Base-by-base conservation (phyloP, 805 yeast species). In the Candida golubevii region DNA sequence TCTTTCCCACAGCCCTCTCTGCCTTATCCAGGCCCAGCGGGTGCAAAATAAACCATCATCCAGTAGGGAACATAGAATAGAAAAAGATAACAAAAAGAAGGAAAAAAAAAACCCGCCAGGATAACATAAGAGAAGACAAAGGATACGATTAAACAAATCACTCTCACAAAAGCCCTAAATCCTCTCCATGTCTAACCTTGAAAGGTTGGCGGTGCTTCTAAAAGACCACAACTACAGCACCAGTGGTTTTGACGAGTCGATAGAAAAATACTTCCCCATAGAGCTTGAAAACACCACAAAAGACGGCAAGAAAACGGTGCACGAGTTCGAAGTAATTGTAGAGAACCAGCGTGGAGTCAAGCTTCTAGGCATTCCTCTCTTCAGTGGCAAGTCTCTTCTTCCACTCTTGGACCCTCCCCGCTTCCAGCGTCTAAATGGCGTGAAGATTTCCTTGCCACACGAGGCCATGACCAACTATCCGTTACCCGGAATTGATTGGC, bases 401-500 rank as follows among this genome's bases (percentile, higher is more conserved):
- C 76, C 78, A 3, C 58, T 74, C 0, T 39, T 78, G 3, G 83
- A 78, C 51, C 83, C 82, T 2, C 71, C 79, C 1, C 65, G 62
- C 45, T 77, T 57, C 48, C 80, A 75, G 55, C 66, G 71, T 27
- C 45, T 75, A 12, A 60, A 66, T 31, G 81, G 80, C 1, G 54
- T 58, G 3, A 56, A 61, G 14, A 53, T 78, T 7, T 48, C 46
- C 39, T 50, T 40, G 46, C 43, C 58, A 12, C 51, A 56, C 41
- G 57, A 65, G 42, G 51, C 60, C 9, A 47, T 67, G 9, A 51
- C 48, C 18, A 61, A 66, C 48, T 64, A 57, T 44, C 79, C 81
- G 0, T 66, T 79, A 11, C 86, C 86, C 1, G 83, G 78, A 49
- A 66, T 76, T 18, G 62, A 70, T 35, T 83, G 88, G 89, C 56